Percentiles rank a stretch among this genome's conserved stretches.
Evolutionary conservation across 148 eudicot species (phyloP).

Genomic region (Drosera capensis): DNA sequence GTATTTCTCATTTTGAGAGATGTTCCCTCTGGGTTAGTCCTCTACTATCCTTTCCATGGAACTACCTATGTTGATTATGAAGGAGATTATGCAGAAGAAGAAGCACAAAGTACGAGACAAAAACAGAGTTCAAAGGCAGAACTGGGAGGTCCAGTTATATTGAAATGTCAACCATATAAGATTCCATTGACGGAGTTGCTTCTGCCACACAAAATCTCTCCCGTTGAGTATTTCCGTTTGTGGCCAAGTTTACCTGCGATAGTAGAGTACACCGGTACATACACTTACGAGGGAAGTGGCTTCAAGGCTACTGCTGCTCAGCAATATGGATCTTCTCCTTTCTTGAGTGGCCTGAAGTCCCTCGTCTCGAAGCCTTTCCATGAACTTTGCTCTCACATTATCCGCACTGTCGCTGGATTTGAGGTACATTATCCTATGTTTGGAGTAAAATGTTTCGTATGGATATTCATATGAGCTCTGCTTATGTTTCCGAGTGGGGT

Average conservation of each 20-base stretch:
- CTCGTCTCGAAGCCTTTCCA: slow-evolving; percentile 88
- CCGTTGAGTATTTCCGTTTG: slow-evolving; percentile 90
- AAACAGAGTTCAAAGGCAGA: slow-evolving; percentile 60
- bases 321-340: slow-evolving; percentile 93
- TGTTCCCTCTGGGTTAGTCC: slow-evolving; percentile 87
- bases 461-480: too few relatives aligned
- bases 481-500: too few relatives aligned
- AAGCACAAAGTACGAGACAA: slow-evolving; percentile 57
- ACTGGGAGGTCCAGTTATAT: slow-evolving; percentile 77
- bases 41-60: slow-evolving; percentile 79
- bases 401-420: slow-evolving; percentile 91
- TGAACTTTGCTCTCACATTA: slow-evolving; percentile 89
- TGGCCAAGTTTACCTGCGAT: slow-evolving; percentile 99
- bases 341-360: slow-evolving; percentile 77
- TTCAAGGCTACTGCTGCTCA: slow-evolving; percentile 96
- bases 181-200: slow-evolving; percentile 91
- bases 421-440: too few relatives aligned
- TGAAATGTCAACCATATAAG: slow-evolving; percentile 96
- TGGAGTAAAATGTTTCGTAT: too few relatives aligned
- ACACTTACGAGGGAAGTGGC: slow-evolving; percentile 95
- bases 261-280: slow-evolving; percentile 84
- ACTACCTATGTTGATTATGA: slow-evolving; percentile 39
- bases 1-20: slow-evolving; percentile 89
- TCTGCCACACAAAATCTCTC: slow-evolving; percentile 86
- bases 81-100: slow-evolving; percentile 75